Conservation (phyloP, 2,329 filamentous ascomycete genomes). For the Nigrograna mackinnonii region DNA sequence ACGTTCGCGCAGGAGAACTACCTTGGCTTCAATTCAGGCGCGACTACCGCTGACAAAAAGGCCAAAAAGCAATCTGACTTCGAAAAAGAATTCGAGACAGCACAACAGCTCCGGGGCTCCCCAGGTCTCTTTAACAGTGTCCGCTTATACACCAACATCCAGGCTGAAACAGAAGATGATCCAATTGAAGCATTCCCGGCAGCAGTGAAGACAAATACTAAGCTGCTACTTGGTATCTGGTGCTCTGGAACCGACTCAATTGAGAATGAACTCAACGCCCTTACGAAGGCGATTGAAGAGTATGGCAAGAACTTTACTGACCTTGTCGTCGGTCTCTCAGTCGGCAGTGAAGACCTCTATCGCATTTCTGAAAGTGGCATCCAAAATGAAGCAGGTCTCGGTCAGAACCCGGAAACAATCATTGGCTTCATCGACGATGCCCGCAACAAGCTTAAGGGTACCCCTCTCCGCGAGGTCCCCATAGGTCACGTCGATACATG, state of each 20-base stretch:
- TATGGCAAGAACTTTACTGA: slow-evolving; percentile 56
- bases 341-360: slow-evolving; percentile 61
- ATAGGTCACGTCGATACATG: slow-evolving; percentile 44
- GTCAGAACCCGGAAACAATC: slow-evolving; percentile 64
- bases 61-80: slow-evolving; percentile 67
- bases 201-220: slow-evolving; percentile 37
- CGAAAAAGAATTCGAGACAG: slow-evolving; percentile 68
- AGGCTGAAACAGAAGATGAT: slow-evolving; percentile 65
- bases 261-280: slow-evolving; percentile 37
- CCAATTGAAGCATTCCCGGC: slow-evolving; percentile 58
- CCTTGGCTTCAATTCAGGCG: slow-evolving; percentile 39
- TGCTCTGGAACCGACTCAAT: slow-evolving; percentile 57
- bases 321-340: slow-evolving; percentile 39
- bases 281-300: slow-evolving; percentile 32
- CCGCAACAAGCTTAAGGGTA: slow-evolving; percentile 60
- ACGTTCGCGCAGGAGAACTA: slow-evolving; percentile 24
- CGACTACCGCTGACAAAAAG: slow-evolving; percentile 27
- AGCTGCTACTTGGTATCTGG: slow-evolving; percentile 42
- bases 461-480: slow-evolving; percentile 58
- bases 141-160: slow-evolving; percentile 74
- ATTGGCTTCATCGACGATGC: slow-evolving; percentile 58
- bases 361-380: slow-evolving; percentile 70
- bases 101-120: slow-evolving; percentile 65
- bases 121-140: slow-evolving; percentile 68
- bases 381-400: slow-evolving; percentile 63